A percentile compares a stretch with the other conserved stretches of the same genome.
These are phyloP conservation scores for Rhododendron griersonianum DNA, from an alignment of 148 eudicot genomes.

Conservation along the genomic window DNA sequence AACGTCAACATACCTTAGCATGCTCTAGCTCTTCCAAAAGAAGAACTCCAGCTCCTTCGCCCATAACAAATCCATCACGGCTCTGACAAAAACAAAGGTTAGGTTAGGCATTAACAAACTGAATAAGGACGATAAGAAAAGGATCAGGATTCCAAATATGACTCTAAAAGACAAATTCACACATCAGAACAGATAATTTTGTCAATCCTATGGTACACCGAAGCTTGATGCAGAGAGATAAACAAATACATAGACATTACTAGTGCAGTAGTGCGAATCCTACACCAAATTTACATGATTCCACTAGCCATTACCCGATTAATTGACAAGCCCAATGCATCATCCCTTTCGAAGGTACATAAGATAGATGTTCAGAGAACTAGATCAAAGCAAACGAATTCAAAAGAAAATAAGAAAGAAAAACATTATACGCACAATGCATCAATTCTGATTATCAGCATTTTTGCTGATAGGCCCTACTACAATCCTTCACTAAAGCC, in stretches of 20 bases:
- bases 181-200: slow-evolving; percentile 1
- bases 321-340: not conserved
- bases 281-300: not conserved
- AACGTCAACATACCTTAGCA: slow-evolving; percentile 54
- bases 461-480: not conserved
- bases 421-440: not conserved
- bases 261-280: not conserved
- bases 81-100: slow-evolving; percentile 36
- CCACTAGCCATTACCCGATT: not conserved
- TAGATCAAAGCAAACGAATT: not conserved
- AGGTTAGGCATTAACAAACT: not conserved
- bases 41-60: slow-evolving; percentile 98
- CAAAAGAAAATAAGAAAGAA: not conserved
- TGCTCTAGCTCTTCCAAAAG: slow-evolving; percentile 93
- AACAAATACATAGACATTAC: not conserved
- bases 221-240: not conserved
- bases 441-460: not conserved
- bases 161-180: slow-evolving; percentile 4
- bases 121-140: not conserved
- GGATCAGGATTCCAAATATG: not conserved
- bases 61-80: slow-evolving; percentile 99
- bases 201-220: not conserved
- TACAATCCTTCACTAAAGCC: not conserved
- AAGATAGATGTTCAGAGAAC: not conserved
- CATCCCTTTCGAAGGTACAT: not conserved